These are phyloP conservation scores for Cercospora nicotianae DNA, from an alignment of 2,329 filamentous ascomycete species.

Conservation along the genomic window DNA sequence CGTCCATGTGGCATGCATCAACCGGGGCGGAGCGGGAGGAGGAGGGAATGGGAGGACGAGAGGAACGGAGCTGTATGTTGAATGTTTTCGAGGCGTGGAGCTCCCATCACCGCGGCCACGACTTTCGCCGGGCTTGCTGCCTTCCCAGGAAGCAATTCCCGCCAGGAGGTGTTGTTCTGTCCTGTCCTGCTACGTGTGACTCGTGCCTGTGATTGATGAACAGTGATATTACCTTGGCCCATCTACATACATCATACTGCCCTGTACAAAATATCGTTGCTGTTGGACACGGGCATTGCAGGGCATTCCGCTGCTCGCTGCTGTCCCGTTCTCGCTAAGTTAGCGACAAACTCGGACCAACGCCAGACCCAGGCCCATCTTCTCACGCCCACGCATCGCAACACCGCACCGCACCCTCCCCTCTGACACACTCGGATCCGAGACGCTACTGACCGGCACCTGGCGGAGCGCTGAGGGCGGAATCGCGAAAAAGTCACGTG, in stretches of 20 bases:
- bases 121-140: slow-evolving; percentile 5
- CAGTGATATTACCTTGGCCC: neutral
- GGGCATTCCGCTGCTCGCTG: neutral
- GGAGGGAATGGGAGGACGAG: neutral
- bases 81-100: neutral
- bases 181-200: neutral
- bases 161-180: neutral
- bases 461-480: neutral
- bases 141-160: neutral
- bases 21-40: neutral
- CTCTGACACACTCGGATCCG: neutral
- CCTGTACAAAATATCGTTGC: neutral
- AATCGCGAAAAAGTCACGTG: neutral
- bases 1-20: slow-evolving; percentile 40
- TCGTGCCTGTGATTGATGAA: neutral
- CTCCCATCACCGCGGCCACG: neutral
- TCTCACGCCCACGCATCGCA: neutral
- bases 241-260: neutral
- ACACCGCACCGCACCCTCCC: neutral
- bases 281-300: neutral
- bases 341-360: slow-evolving; percentile 8
- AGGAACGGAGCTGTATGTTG: neutral
- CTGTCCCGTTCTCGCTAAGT: neutral
- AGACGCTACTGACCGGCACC: neutral
- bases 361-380: slow-evolving; percentile 3